Conservation (phyloP, 2,329 filamentous ascomycete species). For the Fusarium brachygibbosum region DNA sequence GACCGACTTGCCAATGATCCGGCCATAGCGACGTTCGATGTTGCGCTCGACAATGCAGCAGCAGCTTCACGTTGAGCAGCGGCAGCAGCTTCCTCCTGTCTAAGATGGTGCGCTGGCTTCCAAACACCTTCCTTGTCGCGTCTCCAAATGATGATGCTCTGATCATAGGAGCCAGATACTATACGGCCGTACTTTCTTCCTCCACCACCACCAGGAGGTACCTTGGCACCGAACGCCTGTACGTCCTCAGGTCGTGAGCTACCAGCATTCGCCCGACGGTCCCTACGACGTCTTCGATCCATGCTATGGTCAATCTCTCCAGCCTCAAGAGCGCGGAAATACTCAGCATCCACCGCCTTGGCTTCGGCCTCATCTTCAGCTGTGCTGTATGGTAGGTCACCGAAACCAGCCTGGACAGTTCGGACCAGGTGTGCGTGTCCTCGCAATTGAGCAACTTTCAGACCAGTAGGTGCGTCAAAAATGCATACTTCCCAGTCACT, state of each 20-base stretch:
- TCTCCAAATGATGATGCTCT: constrained; percentile 95
- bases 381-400: constrained; percentile 84
- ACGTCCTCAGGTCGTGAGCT: constrained; percentile 82
- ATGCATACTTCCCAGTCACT: constrained; percentile 97
- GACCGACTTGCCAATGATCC: constrained; percentile 20
- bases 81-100: constrained; percentile 77
- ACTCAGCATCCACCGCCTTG: constrained; percentile 77
- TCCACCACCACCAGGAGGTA: constrained; percentile 92
- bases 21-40: constrained; percentile 31
- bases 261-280: constrained; percentile 73
- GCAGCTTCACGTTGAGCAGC: constrained; percentile 58
- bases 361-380: constrained; percentile 82
- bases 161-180: constrained; percentile 96
- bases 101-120: constrained; percentile 80
- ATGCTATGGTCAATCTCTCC: constrained; percentile 60
- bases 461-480: constrained; percentile 86
- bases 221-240: constrained; percentile 83
- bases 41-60: constrained; percentile 26
- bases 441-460: constrained; percentile 88
- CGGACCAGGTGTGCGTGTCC: constrained; percentile 89
- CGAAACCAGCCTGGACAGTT: constrained; percentile 95
- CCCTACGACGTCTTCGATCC: constrained; percentile 53
- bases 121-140: constrained; percentile 87
- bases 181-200: constrained; percentile 93
- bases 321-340: constrained; percentile 71